Percentiles rank a stretch among this genome's conserved stretches.
Evolutionary conservation across 2,329 filamentous ascomycete genomes (phyloP).

Genomic region (Cytospora paraplurivora): DNA sequence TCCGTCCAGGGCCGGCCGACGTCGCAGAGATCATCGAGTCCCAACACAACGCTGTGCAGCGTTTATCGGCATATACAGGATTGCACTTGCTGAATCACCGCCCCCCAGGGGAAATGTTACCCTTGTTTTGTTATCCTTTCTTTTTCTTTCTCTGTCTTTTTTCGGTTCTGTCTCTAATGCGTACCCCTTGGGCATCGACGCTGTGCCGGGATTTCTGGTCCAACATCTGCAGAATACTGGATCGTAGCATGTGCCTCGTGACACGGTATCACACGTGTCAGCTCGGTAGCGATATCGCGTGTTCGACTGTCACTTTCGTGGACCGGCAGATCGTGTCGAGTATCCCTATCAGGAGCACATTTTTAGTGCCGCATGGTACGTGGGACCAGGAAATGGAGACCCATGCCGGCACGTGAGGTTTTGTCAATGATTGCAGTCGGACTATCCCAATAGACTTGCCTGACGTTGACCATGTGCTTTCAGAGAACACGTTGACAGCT

Average conservation of each 20-base stretch:
- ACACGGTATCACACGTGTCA: conserved; percentile 13
- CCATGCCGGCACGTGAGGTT: not conserved
- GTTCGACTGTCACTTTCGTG: not conserved
- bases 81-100: conserved; percentile 11
- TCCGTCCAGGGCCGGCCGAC: not conserved
- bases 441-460: not conserved
- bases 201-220: conserved; percentile 2
- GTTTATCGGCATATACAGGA: not conserved
- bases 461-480: not conserved
- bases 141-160: too few species aligned
- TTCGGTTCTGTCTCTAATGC: too few species aligned
- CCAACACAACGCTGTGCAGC: conserved; percentile 5
- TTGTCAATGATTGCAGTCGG: not conserved
- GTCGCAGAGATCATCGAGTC: conserved; percentile 5
- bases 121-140: too few species aligned
- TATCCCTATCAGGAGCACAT: not conserved
- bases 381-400: not conserved
- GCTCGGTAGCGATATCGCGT: not conserved
- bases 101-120: too few species aligned
- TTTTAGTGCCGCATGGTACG: not conserved
- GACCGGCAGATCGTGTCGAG: conserved; percentile 13
- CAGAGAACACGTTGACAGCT: not conserved
- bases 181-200: not conserved
- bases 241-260: not conserved
- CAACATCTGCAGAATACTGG: not conserved